phyloP scores from a whole-genome alignment of 768 basidiomycete genomes.

The Leccinellum rugosiceps region DNA sequence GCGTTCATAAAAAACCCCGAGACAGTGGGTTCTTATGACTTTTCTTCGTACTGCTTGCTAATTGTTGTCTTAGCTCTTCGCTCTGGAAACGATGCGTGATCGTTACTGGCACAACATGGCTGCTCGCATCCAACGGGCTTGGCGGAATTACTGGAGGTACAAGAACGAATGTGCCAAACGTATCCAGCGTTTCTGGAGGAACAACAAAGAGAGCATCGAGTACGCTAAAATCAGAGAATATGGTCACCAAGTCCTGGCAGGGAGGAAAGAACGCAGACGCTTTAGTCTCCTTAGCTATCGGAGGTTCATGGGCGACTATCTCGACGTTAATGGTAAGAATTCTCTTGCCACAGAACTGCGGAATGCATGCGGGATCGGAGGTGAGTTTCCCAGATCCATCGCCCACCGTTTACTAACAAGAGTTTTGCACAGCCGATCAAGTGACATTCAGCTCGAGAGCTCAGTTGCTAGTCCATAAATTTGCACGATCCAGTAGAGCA shows the following conservation, averaged over 20 bases:
- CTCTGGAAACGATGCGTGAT: constrained; percentile 97
- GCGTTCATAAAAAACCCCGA: constrained; percentile 99
- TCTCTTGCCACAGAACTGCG: constrained; percentile 75
- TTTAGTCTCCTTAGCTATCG: constrained; percentile 94
- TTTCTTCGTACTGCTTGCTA: neutral
- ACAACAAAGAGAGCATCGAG: constrained; percentile 90
- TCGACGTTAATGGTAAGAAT: constrained; percentile 82
- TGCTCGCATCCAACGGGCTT: constrained; percentile 91
- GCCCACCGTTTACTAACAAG: neutral
- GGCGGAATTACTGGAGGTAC: constrained; percentile 93
- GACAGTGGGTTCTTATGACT: constrained; percentile 54
- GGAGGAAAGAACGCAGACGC: constrained; percentile 88
- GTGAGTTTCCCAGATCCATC: constrained; percentile 41
- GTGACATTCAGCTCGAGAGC: constrained; percentile 82
- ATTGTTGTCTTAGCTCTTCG: constrained; percentile 71
- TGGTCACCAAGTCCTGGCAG: constrained; percentile 88
- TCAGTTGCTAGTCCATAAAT: constrained; percentile 82
- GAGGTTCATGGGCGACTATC: constrained; percentile 94
- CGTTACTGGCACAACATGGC: constrained; percentile 99
- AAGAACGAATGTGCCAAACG: constrained; percentile 92
- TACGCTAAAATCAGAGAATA: constrained; percentile 92
- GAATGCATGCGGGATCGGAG: constrained; percentile 65
- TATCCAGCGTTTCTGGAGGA: constrained; percentile 98
- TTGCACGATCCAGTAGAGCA: constrained; percentile 83
- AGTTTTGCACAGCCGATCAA: constrained; percentile 52